Conservation (phyloP, 352 stramenopile genomes). For the Globisporangium polare region DNA sequence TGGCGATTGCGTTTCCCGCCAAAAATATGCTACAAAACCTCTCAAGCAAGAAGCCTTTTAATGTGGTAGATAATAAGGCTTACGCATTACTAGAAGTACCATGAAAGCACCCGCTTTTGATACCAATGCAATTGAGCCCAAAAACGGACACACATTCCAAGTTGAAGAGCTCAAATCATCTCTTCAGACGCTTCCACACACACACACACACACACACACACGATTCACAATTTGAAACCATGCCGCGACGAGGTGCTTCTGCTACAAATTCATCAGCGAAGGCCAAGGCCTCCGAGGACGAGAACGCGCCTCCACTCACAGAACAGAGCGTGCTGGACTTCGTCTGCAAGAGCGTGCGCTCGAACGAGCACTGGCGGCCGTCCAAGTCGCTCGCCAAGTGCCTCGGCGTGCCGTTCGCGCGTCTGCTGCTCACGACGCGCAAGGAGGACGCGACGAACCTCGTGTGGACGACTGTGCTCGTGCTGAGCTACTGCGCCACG, state of each 20-base stretch:
- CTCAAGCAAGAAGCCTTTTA: no score
- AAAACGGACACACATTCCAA: no score
- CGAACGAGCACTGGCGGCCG: constrained; percentile 33
- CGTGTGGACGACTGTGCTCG: constrained; percentile 49
- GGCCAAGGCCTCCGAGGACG: background rate
- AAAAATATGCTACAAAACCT: background rate
- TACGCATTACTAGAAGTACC: no score
- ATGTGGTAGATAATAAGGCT: no score
- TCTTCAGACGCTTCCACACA: no score
- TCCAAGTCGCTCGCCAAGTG: constrained; percentile 43
- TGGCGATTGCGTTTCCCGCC: background rate
- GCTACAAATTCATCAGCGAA: background rate
- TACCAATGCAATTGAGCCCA: no score
- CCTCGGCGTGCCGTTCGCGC: constrained; percentile 28
- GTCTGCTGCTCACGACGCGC: constrained; percentile 29
- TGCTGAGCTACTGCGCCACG: constrained; percentile 36
- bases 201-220: no score
- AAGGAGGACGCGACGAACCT: constrained; percentile 50
- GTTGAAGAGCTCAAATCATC: no score
- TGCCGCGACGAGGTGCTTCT: background rate
- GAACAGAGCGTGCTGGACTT: constrained; percentile 33
- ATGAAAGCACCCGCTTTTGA: no score
- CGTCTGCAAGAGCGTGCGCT: constrained; percentile 30
- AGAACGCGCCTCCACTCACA: constrained; percentile 10
- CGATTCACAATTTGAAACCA: background rate